Evolutionary conservation across 257 asterid genomes (phyloP).

Genomic region (Rubia yunnanensis): DNA sequence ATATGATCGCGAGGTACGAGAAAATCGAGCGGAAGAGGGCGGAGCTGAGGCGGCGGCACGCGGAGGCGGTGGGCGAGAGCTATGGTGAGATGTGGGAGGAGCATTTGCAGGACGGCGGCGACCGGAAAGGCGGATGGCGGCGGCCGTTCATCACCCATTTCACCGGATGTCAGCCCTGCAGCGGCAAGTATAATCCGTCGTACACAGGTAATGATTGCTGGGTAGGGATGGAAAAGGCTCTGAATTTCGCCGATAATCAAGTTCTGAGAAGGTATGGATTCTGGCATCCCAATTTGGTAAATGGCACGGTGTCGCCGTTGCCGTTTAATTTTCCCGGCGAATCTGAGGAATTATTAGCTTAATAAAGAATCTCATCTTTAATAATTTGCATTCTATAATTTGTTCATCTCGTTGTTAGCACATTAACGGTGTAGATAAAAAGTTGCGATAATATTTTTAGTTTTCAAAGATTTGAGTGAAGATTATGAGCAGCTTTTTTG

Average conservation of each 20-base stretch:
- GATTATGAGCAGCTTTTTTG: background rate
- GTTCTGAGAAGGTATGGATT: conserved; percentile 54
- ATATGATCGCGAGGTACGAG: conserved; percentile 21
- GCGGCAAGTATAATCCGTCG: conserved; percentile 53
- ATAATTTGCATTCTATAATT: background rate
- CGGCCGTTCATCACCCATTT: conserved; percentile 82
- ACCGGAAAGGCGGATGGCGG: conserved; percentile 26
- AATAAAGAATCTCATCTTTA: background rate
- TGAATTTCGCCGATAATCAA: conserved; percentile 70
- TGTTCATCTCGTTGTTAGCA: background rate
- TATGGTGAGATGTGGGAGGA: conserved; percentile 31
- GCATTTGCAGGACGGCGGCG: conserved; percentile 22
- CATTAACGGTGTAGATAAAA: background rate
- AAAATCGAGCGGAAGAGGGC: conserved; percentile 20
- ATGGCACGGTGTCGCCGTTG: conserved; percentile 28
- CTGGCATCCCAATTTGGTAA: conserved; percentile 31
- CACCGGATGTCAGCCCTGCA: conserved; percentile 90
- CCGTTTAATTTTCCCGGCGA: conserved; percentile 35
- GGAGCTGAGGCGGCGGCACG: conserved; percentile 48
- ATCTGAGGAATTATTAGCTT: conserved; percentile 9
- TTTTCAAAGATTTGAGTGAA: background rate
- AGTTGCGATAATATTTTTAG: background rate
- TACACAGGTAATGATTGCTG: conserved; percentile 44
- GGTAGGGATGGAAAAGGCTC: conserved; percentile 62
- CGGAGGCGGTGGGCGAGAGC: conserved; percentile 46